These are phyloP conservation scores for Colletotrichum sp. DNA, from an alignment of 2,329 filamentous ascomycete genomes.

Conservation along the genomic window DNA sequence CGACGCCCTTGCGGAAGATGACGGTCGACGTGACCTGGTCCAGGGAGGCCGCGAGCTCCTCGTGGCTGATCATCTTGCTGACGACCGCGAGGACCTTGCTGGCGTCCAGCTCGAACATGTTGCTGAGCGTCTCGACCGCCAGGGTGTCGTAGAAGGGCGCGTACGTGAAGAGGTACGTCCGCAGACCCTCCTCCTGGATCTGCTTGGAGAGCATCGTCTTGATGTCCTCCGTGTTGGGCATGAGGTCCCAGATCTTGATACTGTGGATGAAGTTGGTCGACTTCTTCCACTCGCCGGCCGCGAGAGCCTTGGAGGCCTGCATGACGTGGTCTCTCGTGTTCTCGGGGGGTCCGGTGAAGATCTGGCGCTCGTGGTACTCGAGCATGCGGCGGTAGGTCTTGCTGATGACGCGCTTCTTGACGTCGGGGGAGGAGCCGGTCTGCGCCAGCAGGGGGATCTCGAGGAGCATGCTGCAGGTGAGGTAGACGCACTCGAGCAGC, in stretches of 20 bases:
- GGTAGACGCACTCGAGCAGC: constrained; percentile 95
- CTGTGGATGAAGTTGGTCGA: constrained; percentile 90
- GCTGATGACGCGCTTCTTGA: constrained; percentile 97
- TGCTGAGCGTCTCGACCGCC: constrained; percentile 80
- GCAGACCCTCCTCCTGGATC: constrained; percentile 97
- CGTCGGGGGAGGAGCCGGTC: constrained; percentile 93
- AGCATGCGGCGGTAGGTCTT: constrained; percentile 99
- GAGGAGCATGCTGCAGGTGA: constrained; percentile 98
- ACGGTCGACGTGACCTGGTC: constrained; percentile 98
- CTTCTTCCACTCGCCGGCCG: constrained; percentile 98
- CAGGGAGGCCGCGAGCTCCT: constrained; percentile 93
- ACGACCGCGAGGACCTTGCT: constrained; percentile 94
- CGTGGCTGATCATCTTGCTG: constrained; percentile 99
- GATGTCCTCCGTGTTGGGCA: constrained; percentile 91
- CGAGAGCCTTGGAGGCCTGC: constrained; percentile 97
- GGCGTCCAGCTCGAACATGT: constrained; percentile 93
- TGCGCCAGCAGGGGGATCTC: constrained; percentile 97
- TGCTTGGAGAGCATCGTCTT: constrained; percentile 97
- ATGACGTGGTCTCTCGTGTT: constrained; percentile 99
- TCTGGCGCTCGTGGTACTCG: constrained; percentile 98
- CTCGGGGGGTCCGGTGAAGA: constrained; percentile 97
- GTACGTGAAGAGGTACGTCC: constrained; percentile 99
- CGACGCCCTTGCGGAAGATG: constrained; percentile 99
- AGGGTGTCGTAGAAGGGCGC: constrained; percentile 99
- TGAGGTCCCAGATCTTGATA: constrained; percentile 99